Evolutionary conservation across 129 eudicot species (phyloP).

Genomic region (Flaveria sonorensis): DNA sequence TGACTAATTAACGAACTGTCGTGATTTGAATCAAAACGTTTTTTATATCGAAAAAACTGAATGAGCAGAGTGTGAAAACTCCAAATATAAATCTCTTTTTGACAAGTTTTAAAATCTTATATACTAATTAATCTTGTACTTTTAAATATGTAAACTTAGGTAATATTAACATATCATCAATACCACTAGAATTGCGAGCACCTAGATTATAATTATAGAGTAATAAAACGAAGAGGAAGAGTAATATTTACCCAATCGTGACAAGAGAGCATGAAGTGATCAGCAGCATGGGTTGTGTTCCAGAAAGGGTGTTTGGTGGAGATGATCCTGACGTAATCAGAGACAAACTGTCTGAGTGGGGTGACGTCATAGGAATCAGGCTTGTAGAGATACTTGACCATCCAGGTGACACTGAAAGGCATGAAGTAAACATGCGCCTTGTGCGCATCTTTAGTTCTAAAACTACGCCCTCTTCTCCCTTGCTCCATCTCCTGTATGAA

Average conservation of each 20-base stretch:
- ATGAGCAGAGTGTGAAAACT: no score
- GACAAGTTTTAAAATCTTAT: no score
- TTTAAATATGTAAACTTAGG: no score
- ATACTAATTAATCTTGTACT: no score
- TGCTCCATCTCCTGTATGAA: slow-evolving; percentile 82
- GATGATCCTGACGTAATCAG: slow-evolving; percentile 74
- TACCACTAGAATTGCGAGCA: no score
- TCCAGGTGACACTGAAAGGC: slow-evolving; percentile 92
- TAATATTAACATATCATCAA: no score
- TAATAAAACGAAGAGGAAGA: not conserved
- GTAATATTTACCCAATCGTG: slow-evolving; percentile 76
- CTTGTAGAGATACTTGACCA: slow-evolving; percentile 73
- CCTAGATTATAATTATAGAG: not conserved
- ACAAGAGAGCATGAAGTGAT: slow-evolving; percentile 95
- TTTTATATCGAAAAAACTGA: no score
- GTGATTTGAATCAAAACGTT: no score
- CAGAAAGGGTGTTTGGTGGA: slow-evolving; percentile 85
- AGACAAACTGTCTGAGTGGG: slow-evolving; percentile 60
- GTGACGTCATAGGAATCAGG: slow-evolving; percentile 56
- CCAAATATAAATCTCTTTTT: no score
- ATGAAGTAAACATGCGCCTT: slow-evolving; percentile 80
- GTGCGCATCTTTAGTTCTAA: slow-evolving; percentile 56
- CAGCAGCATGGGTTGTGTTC: slow-evolving; percentile 81
- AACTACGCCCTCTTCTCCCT: slow-evolving; percentile 38
- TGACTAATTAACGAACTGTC: no score